Evolutionary conservation across 2,329 filamentous ascomycete species (phyloP), one percentile per base, ranked within the genome.

Genomic region (Monascus ruber): DNA sequence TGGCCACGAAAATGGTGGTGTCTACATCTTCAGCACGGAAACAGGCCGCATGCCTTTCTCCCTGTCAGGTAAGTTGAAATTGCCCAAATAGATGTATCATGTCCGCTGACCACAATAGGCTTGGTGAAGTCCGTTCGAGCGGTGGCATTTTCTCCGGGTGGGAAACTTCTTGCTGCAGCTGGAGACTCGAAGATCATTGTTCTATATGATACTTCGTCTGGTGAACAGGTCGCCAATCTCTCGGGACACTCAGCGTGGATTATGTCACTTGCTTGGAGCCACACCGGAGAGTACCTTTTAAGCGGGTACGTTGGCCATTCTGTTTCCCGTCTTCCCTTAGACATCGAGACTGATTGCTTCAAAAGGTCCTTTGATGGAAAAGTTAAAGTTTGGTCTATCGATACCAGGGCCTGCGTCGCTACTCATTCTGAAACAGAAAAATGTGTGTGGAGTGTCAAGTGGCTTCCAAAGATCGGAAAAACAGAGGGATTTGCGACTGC

Each of bases 11-110:
- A 94, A 84, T 53, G 91, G 91, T 10, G 81, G 79, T 8, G 76
- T 96, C 46, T 95, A 95, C 65, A 79, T 98, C 45, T 98, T 96
- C 72, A 88, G 87, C 68, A 96, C 94, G 54, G 81, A 87, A 50
- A 86, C 83, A 0, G 85, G 85, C 3, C 77, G 85, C 39, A 77
- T 98, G 51, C 71, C 85, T 8, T 89, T 94, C 62, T 91, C 86
- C 5, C 70, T 98, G 24, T 81, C 85, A 39, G 81, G 84, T 84
- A 66, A 44, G 71, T 53, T 17, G 17, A 17, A 17, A 17, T 17
- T 17, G 17, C 17, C 17, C 17, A 17, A 17, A 17, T 17, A 17
- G 17, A 2, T 3, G 17, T 17, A 17, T 17, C 17, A 17, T 17
- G 17, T 17, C 17, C 17, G 17, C 17, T 17, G 17, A 17, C 17